Base-by-base conservation (phyloP, 2,329 filamentous ascomycete species). In the Cadophora malorum region DNA sequence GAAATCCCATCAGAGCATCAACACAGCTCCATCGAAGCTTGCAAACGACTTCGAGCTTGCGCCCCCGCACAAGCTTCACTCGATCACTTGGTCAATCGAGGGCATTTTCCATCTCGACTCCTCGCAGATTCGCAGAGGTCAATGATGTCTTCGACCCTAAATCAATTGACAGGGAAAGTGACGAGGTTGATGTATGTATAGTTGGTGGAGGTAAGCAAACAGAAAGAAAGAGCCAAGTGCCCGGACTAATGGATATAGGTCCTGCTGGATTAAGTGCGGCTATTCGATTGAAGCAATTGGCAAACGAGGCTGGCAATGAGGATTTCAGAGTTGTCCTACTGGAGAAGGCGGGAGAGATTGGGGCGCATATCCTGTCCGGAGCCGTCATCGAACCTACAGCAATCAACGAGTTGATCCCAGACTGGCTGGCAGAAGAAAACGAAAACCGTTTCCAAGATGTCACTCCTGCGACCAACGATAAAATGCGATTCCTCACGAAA, bases 161-260 rank as follows among this genome's bases (percentile, higher is more conserved):
- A 28, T 81, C 80, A 65, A 84, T 94, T 67, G 95, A 98, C 72
- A 90, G 96, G 72, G 96, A 98, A 79, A 91, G 89, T 64, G 96
- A 99, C 76, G 83, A 96, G 81, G 96, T 99, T 35, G 96, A 99
- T 80, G 94, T 99, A 35, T 97, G 94, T 80, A 98, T 99, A 76
- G 89, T 99, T 64, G 96, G 96, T 76, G 96, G 93, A 79, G 95
- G 86, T 88, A 83, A 76, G 80, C 74, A 68, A 49, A 4, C 55
- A 8, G 16, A 52, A 16, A 33, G 59, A 49, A 60, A 49, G 35
- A 25, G 31, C 53, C 50, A 47, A 66, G 19, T 65, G 12, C 50
- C 64, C 35, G 25, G 33, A 49, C 68, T 75, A 63, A 76, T 41
- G 56, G 38, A 23, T 23, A 31, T 75, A 87, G 87, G 96, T n/a